These are phyloP conservation scores for Xenoacremonium recifei DNA, from an alignment of 2,329 filamentous ascomycete species.

Conservation along the genomic window DNA sequence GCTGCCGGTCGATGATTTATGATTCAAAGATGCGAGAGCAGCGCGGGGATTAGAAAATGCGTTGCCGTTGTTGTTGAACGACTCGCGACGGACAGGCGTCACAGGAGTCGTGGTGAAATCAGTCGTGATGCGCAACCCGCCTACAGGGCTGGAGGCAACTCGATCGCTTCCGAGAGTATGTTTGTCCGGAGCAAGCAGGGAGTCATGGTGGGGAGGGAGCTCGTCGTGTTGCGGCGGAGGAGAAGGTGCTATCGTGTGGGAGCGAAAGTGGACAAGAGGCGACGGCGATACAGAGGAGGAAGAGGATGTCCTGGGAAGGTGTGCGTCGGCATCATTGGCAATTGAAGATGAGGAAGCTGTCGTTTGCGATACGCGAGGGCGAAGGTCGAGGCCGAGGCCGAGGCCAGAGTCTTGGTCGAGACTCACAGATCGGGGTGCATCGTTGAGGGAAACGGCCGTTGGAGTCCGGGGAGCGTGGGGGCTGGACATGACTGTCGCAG, in stretches of 20 bases:
- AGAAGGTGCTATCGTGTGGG: constrained; percentile 33
- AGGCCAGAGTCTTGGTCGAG: constrained; percentile 20
- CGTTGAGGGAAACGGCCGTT: constrained; percentile 26
- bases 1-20: constrained; percentile 28
- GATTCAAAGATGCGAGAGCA: constrained; percentile 24
- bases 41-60: constrained; percentile 29
- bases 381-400: constrained; percentile 19
- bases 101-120: constrained; percentile 27
- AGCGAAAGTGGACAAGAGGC: constrained; percentile 22
- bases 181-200: constrained; percentile 9
- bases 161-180: constrained; percentile 8
- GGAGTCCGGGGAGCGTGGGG: constrained; percentile 24
- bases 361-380: constrained; percentile 17
- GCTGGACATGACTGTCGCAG: constrained; percentile 28
- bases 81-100: constrained; percentile 27
- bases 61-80: constrained; percentile 34
- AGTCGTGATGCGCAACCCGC: constrained; percentile 38
- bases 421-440: constrained; percentile 12
- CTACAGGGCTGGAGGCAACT: constrained; percentile 17
- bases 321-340: constrained; percentile 17
- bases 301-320: constrained; percentile 17
- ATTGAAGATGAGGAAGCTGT: constrained; percentile 17
- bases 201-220: constrained; percentile 15
- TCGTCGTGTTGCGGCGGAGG: constrained; percentile 27
- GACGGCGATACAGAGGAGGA: constrained; percentile 22